These are phyloP conservation scores for Penicillium ochrochloron DNA, from an alignment of 495 filamentous ascomycete genomes.

Conservation along the genomic window DNA sequence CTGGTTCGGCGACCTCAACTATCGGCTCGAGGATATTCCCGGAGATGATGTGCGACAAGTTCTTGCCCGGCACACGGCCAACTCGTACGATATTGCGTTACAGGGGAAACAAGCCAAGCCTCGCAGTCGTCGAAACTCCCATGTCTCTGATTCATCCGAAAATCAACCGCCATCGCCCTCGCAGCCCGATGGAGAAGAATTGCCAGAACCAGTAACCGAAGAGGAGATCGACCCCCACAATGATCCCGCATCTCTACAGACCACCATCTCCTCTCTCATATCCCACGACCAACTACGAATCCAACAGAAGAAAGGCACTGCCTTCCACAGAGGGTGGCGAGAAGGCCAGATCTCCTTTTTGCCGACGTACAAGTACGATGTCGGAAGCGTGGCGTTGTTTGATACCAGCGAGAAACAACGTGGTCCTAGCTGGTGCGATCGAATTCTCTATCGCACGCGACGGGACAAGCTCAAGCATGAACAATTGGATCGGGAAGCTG, in stretches of 20 bases:
- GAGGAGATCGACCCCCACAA: constrained; percentile 48
- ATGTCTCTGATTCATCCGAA: not conserved
- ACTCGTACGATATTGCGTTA: constrained; percentile 65
- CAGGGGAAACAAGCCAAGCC: constrained; percentile 36
- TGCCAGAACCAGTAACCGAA: constrained; percentile 33
- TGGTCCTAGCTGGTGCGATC: constrained; percentile 96
- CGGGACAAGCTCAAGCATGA: constrained; percentile 73
- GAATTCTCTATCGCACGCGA: constrained; percentile 85
- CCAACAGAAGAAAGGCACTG: constrained; percentile 72
- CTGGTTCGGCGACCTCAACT: constrained; percentile 98
- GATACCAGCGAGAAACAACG: constrained; percentile 94
- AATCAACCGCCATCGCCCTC: not conserved
- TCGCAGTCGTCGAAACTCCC: constrained; percentile 31
- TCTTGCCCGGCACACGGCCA: constrained; percentile 78
- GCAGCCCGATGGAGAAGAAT: constrained; percentile 4
- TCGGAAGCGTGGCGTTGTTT: constrained; percentile 90
- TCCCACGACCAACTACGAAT: constrained; percentile 86
- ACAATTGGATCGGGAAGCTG: constrained; percentile 64
- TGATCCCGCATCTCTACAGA: constrained; percentile 73
- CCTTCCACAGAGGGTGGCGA: constrained; percentile 88
- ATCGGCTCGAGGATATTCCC: constrained; percentile 84
- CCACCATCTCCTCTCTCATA: constrained; percentile 82
- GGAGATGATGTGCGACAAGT: constrained; percentile 88
- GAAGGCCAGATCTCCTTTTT: constrained; percentile 89
- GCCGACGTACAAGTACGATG: constrained; percentile 95